Conservation (phyloP, 148 eudicot genomes). For the Fagopyrum homotropicum region DNA sequence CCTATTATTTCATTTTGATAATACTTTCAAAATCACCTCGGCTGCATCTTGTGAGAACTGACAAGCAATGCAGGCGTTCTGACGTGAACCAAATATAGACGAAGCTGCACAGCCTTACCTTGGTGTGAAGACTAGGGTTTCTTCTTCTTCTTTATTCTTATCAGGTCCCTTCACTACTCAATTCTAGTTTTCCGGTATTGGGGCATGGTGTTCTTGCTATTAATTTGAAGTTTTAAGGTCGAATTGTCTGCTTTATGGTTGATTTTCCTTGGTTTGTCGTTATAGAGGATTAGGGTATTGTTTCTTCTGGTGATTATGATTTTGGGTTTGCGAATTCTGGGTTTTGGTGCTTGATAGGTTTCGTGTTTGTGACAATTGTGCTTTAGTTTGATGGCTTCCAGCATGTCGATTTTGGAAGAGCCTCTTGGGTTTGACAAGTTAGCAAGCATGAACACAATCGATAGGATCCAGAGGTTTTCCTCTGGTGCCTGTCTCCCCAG, state of each 20-base stretch:
- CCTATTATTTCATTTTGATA: too few species aligned
- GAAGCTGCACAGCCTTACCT: conserved; percentile 25
- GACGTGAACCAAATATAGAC: conserved; percentile 24
- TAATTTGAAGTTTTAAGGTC: background rate
- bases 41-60: too few species aligned
- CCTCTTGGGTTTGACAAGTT: conserved; percentile 77
- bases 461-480: conserved; percentile 63
- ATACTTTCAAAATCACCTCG: too few species aligned
- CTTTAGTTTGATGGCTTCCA: conserved; percentile 17
- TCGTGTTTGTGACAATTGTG: background rate
- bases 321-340: background rate
- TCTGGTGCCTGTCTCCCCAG: conserved; percentile 65
- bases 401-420: conserved; percentile 95
- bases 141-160: conserved; percentile 4
- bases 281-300: background rate
- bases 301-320: background rate
- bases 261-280: background rate
- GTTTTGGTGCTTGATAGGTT: background rate
- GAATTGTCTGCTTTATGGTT: background rate
- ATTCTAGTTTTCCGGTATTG: background rate
- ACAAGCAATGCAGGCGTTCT: background rate
- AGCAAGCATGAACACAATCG: conserved; percentile 68
- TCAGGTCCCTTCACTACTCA: conserved; percentile 7
- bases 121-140: conserved; percentile 4
- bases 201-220: background rate